Evolutionary conservation across 345 rosid genomes (phyloP).

Genomic region (Eucalyptus erythrocorys): DNA sequence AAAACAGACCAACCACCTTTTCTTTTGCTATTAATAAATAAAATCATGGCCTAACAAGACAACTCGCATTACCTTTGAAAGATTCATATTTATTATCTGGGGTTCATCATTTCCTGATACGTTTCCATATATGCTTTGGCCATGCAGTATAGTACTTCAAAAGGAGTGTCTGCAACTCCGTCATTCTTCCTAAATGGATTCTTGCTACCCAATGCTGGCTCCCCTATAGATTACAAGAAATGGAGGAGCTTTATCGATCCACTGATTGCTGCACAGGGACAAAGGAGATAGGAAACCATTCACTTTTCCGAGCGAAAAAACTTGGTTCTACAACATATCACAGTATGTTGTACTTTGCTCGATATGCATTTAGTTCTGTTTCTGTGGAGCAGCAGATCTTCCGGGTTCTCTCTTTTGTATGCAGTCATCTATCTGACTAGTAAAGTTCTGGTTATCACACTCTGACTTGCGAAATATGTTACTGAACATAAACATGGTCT

Average conservation of each 20-base stretch:
- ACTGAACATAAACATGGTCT: not conserved
- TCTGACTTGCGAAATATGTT: not conserved
- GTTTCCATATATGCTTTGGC: not conserved
- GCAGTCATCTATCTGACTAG: not conserved
- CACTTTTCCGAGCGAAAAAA: not conserved
- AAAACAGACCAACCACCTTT: not conserved
- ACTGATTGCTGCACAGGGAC: not conserved
- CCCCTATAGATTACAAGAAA: slow-evolving; percentile 18
- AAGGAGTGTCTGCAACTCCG: slow-evolving; percentile 38
- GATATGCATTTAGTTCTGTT: not conserved
- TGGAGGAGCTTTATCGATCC: slow-evolving; percentile 34
- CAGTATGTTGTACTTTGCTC: not conserved
- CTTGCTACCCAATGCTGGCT: slow-evolving; percentile 18
- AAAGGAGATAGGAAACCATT: not conserved
- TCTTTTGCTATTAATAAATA: not conserved
- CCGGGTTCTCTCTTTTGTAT: not conserved
- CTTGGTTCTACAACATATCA: not conserved
- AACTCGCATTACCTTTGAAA: not conserved
- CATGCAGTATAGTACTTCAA: slow-evolving; percentile 38
- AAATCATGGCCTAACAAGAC: not conserved
- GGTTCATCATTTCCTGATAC: not conserved
- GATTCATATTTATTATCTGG: not conserved
- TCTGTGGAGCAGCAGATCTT: not conserved
- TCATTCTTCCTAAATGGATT: slow-evolving; percentile 34
- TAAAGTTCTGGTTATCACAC: not conserved